Evolutionary conservation across 805 yeast species (phyloP).

Genomic region (Tetrapisispora namnaoensis): DNA sequence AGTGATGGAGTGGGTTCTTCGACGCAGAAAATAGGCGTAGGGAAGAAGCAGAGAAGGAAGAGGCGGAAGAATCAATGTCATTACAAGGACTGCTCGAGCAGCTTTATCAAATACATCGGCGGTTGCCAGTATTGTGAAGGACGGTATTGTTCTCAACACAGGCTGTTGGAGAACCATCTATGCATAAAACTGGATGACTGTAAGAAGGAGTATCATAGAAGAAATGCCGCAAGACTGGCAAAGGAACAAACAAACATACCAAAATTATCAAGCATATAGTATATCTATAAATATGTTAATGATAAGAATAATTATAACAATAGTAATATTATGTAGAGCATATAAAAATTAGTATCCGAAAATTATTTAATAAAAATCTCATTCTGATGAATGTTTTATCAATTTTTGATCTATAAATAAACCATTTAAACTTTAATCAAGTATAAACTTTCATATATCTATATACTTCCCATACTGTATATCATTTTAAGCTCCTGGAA

Average conservation of each 20-base stretch:
- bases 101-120: slow-evolving; percentile 59
- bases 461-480: too few species aligned
- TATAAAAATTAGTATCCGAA: too few species aligned
- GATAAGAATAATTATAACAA: background rate
- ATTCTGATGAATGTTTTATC: too few species aligned
- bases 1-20: background rate
- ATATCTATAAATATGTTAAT: background rate
- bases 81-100: slow-evolving; percentile 49
- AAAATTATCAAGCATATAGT: slow-evolving; percentile 39
- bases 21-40: background rate
- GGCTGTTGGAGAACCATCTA: slow-evolving; percentile 74
- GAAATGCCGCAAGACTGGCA: slow-evolving; percentile 74
- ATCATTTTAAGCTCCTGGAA: background rate
- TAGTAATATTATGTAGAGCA: background rate
- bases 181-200: slow-evolving; percentile 72
- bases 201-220: slow-evolving; percentile 73
- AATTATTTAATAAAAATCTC: too few species aligned
- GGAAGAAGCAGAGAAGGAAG: background rate
- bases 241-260: slow-evolving; percentile 67
- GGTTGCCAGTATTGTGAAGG: slow-evolving; percentile 80
- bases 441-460: background rate
- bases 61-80: slow-evolving; percentile 37
- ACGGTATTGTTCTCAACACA: slow-evolving; percentile 77
- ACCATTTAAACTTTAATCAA: too few species aligned
- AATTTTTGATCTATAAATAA: too few species aligned